Conservation (phyloP, 164 flowering plant species). For the Vitis vinifera region DNA sequence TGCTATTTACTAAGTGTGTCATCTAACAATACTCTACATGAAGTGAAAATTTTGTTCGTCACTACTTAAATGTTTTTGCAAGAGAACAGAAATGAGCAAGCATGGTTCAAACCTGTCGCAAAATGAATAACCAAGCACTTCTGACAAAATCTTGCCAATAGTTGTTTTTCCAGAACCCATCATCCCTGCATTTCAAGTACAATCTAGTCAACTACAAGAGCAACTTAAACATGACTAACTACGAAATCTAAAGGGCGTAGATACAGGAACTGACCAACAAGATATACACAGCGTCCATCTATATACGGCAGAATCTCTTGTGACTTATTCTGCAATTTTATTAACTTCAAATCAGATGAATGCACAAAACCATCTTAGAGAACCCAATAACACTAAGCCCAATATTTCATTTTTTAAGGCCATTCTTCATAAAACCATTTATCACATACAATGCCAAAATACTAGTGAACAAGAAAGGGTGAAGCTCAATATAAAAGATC, state of each 20-base stretch:
- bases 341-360: constrained; percentile 18
- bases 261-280: constrained; percentile 74
- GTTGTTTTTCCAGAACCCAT: constrained; percentile 99
- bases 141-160: constrained; percentile 79
- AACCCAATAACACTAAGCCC: background rate
- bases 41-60: background rate
- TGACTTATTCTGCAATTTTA: constrained; percentile 68
- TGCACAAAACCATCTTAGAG: background rate
- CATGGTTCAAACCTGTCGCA: constrained; percentile 67
- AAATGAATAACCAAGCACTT: constrained; percentile 78
- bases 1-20: no score
- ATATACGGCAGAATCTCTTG: constrained; percentile 64
- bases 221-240: background rate
- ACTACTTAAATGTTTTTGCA: background rate
- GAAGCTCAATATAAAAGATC: background rate
- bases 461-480: background rate
- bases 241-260: background rate
- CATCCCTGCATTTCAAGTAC: constrained; percentile 64
- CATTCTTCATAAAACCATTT: background rate
- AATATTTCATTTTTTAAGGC: background rate
- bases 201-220: constrained; percentile 3
- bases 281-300: constrained; percentile 81
- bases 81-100: background rate
- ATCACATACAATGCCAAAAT: constrained; percentile 4
- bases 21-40: background rate